These are phyloP conservation scores for Euphorbia peplus DNA, from an alignment of 345 rosid genomes.

Conservation along the genomic window DNA sequence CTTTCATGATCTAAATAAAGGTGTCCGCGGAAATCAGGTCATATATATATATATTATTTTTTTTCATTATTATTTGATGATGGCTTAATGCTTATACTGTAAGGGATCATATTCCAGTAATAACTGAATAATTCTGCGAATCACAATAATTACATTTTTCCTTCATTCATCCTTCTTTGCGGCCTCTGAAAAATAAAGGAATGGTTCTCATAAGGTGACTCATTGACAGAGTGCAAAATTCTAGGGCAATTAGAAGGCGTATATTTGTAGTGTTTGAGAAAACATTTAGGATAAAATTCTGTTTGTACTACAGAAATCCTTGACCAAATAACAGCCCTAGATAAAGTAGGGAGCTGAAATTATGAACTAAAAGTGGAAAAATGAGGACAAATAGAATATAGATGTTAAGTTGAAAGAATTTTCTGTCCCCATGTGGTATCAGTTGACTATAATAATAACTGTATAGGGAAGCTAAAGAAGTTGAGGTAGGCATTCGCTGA, in stretches of 20 bases:
- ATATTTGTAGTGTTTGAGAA: no score
- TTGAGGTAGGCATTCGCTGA: not conserved
- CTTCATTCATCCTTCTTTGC: not conserved
- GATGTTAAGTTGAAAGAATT: no score
- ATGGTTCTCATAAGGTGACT: not conserved
- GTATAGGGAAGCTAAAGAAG: not conserved
- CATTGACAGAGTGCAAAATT: not conserved
- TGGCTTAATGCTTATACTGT: not conserved
- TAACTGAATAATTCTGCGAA: not conserved
- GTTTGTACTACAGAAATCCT: no score
- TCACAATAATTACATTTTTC: not conserved
- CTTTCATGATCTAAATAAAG: slow-evolving; percentile 96
- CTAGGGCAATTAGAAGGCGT: not conserved
- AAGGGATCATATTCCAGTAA: not conserved
- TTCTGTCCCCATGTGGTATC: not conserved
- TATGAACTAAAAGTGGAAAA: no score
- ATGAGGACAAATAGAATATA: no score
- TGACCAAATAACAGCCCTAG: no score
- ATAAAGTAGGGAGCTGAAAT: no score
- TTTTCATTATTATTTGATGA: not conserved
- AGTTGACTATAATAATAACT: not conserved
- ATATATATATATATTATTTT: no score
- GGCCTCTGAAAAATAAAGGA: not conserved
- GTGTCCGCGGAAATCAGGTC: slow-evolving; percentile 99
- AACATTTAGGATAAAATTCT: not conserved